phyloP scores from a whole-genome alignment of 345 rosid species.

The Eucalyptus microcorys region DNA sequence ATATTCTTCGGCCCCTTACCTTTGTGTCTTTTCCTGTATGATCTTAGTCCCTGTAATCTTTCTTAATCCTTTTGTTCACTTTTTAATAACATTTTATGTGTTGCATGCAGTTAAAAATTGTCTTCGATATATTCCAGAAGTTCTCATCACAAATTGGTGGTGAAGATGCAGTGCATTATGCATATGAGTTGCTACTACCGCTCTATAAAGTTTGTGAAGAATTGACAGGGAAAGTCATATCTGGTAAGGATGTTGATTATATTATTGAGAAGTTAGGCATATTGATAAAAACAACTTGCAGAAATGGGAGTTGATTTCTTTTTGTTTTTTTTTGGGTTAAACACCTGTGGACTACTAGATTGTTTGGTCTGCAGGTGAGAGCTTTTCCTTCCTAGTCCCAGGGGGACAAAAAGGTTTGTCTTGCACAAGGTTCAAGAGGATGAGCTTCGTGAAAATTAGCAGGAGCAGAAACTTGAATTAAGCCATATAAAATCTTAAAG shows the following conservation, averaged over 20 bases:
- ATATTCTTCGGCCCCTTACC: background rate
- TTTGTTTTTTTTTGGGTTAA: background rate
- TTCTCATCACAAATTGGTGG: slow-evolving; percentile 23
- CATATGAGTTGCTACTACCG: slow-evolving; percentile 48
- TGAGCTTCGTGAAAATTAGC: background rate
- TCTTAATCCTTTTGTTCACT: background rate
- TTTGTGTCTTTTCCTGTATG: background rate
- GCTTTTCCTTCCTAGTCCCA: background rate
- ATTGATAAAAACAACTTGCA: background rate
- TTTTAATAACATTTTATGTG: background rate
- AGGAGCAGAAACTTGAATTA: background rate
- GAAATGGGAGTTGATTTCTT: background rate
- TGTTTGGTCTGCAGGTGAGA: background rate
- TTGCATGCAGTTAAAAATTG: slow-evolving; percentile 52
- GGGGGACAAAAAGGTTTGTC: background rate
- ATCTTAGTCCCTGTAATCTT: background rate
- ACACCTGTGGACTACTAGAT: background rate
- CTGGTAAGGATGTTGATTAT: slow-evolving; percentile 25
- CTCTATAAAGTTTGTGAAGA: slow-evolving; percentile 90
- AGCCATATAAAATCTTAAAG: background rate
- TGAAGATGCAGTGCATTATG: slow-evolving; percentile 35
- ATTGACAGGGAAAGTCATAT: slow-evolving; percentile 56
- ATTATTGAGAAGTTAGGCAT: background rate
- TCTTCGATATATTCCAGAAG: slow-evolving; percentile 41
- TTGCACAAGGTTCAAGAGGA: background rate